Base-by-base conservation (phyloP, 148 eudicot species). In the Diospyros kaki region DNA sequence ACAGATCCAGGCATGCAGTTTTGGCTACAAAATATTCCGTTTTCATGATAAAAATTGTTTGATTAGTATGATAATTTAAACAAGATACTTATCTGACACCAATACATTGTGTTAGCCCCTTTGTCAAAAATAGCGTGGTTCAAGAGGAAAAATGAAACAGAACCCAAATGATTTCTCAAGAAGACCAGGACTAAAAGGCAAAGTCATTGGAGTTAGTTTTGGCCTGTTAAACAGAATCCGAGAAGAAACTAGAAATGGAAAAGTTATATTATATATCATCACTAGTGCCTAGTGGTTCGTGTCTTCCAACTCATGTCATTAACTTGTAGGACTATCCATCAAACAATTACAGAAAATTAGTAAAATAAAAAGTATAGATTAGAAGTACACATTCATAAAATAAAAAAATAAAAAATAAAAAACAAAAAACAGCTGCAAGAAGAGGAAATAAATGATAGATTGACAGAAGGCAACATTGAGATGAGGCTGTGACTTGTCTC, bases 1-100 rank as follows among this genome's bases (percentile, higher is more conserved):
- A 43, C 28, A 10, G 17, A 50, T 46, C 55, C 53, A 72, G 43
- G 42, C 58, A 71, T 71, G 51, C 64, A 73, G 15, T 38, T 73
- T 62, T 52, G 14, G 68, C 15, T 6, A 62, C 38, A 73, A 73
- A 40, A 46, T n/a, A 8, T 73, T 40, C 38, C 58, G 39, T 39
- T 40, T 17, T 63, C 59, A 28, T 48, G 66, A 28, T 6, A 53
- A 54, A 72, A 17, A 60, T 60, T 46, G 42, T 4, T 44, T 7
- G 42, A 73, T 18, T 50, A 17, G 28, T 18, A 41, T 11, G n/a
- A 48, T 11, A 60, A 45, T 45, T 46, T 43, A 73, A 60, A 50
- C 51, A 60, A 60, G 11, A 17, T 68, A 63, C 62, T 68, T 15
- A 73, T 12, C n/a, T 61, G 38, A 61, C 9, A n/a, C 28, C 28